These are phyloP conservation scores for Diphasiastrum complanatum DNA, from an alignment of 83 land plant species.

Conservation along the genomic window DNA sequence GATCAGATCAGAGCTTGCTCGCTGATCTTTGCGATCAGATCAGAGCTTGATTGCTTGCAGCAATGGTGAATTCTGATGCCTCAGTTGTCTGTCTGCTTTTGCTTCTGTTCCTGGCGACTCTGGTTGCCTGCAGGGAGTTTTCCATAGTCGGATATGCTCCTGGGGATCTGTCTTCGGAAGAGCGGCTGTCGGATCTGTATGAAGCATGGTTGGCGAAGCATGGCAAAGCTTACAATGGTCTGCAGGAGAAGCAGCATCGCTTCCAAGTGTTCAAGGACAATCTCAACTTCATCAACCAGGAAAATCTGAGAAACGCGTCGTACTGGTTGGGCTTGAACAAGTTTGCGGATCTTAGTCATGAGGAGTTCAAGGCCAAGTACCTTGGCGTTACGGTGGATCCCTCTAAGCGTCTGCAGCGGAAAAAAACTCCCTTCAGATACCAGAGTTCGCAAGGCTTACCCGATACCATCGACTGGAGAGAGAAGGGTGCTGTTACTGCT, in stretches of 20 bases:
- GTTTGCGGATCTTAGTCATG: slow-evolving; percentile 73
- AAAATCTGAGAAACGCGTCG: slow-evolving; percentile 17
- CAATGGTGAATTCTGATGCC: too few species aligned
- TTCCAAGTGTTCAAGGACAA: slow-evolving; percentile 40
- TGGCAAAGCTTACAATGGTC: neutral
- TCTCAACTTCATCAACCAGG: slow-evolving; percentile 26
- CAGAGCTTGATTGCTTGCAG: too few species aligned
- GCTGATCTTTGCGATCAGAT: too few species aligned
- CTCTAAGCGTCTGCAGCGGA: neutral
- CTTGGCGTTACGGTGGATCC: neutral
- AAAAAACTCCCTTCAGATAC: slow-evolving; percentile 7
- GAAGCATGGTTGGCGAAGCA: slow-evolving; percentile 14
- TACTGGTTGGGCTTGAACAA: slow-evolving; percentile 51
- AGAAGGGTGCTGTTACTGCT: slow-evolving; percentile 46
- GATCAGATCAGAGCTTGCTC: too few species aligned
- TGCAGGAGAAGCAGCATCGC: slow-evolving; percentile 30
- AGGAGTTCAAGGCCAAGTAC: slow-evolving; percentile 48
- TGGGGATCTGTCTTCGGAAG: slow-evolving; percentile 6
- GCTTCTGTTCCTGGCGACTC: too few species aligned
- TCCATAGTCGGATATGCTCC: too few species aligned
- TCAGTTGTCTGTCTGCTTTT: too few species aligned
- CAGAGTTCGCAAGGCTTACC: slow-evolving; percentile 25
- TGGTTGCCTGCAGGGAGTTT: too few species aligned
- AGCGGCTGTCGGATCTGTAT: slow-evolving; percentile 14
- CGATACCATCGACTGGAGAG: slow-evolving; percentile 45